Conservation (phyloP, 306 rosid genomes). For the Castanopsis chinensis region DNA sequence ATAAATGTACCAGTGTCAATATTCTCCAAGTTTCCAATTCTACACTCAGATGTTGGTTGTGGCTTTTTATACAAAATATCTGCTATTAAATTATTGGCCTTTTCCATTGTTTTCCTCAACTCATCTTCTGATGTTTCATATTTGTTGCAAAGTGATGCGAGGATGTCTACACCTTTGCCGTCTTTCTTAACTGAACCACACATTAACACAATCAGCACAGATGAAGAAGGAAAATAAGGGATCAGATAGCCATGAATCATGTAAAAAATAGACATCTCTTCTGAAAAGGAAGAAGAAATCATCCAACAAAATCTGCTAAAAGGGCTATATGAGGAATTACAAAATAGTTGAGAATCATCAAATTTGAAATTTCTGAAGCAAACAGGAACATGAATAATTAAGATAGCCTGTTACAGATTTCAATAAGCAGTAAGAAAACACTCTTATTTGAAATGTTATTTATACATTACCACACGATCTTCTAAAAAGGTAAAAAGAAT, state of each 20-base stretch:
- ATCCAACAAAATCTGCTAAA: background rate
- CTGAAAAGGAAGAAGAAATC: slow-evolving; percentile 11
- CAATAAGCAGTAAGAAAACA: slow-evolving; percentile 29
- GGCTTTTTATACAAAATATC: slow-evolving; percentile 80
- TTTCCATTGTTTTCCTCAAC: slow-evolving; percentile 74
- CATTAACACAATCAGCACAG: slow-evolving; percentile 23
- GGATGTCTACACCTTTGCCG: slow-evolving; percentile 72
- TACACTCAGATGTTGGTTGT: slow-evolving; percentile 64
- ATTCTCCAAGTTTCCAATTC: slow-evolving; percentile 59
- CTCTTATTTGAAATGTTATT: background rate
- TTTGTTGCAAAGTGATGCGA: slow-evolving; percentile 81
- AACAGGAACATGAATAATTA: slow-evolving; percentile 81
- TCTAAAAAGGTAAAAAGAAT: background rate
- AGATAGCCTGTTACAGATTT: slow-evolving; percentile 69
- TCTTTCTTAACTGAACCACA: slow-evolving; percentile 66
- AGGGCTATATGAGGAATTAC: slow-evolving; percentile 42
- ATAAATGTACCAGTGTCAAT: slow-evolving; percentile 82
- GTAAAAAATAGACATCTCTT: background rate
- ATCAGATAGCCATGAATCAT: background rate
- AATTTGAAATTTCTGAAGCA: slow-evolving; percentile 65
- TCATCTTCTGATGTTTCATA: slow-evolving; percentile 84
- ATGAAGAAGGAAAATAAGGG: slow-evolving; percentile 3
- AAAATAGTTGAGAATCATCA: slow-evolving; percentile 63
- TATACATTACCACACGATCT: background rate
- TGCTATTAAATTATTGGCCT: slow-evolving; percentile 69